These are phyloP conservation scores for Didymellaceae sp. DNA, from an alignment of 2,329 filamentous ascomycete genomes.

Conservation along the genomic window DNA sequence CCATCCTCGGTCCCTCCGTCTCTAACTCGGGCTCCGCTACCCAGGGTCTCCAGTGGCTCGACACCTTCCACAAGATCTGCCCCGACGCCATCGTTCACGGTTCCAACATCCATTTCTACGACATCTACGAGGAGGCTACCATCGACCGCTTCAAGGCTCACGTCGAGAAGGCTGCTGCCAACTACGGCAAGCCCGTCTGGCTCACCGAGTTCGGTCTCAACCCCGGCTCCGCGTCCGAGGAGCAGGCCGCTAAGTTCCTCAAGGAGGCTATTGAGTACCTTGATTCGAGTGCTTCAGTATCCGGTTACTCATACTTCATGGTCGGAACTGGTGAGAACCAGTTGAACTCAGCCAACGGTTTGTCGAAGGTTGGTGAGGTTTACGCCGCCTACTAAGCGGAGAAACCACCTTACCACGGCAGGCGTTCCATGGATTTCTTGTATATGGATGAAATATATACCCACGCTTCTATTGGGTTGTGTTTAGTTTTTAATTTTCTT, in stretches of 20 bases:
- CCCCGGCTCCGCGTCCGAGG: slow-evolving; percentile 35
- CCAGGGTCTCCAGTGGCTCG: slow-evolving; percentile 44
- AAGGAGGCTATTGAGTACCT: slow-evolving; percentile 44
- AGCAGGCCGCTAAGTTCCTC: slow-evolving; percentile 44
- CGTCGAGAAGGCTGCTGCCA: slow-evolving; percentile 45
- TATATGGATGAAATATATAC: slow-evolving; percentile 19
- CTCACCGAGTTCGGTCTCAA: slow-evolving; percentile 49
- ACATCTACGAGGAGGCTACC: slow-evolving; percentile 35
- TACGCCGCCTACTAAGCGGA: slow-evolving; percentile 29
- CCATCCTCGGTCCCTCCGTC: slow-evolving; percentile 44
- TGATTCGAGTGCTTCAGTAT: slow-evolving; percentile 37
- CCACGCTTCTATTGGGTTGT: slow-evolving; percentile 10
- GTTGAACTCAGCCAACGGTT: slow-evolving; percentile 33
- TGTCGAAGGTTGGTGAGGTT: slow-evolving; percentile 32
- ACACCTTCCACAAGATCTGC: slow-evolving; percentile 41
- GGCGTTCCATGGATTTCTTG: slow-evolving; percentile 15
- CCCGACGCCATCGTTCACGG: slow-evolving; percentile 45
- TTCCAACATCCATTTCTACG: slow-evolving; percentile 51
- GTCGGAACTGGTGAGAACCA: slow-evolving; percentile 41
- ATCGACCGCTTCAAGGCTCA: slow-evolving; percentile 47
- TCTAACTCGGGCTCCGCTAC: slow-evolving; percentile 29
- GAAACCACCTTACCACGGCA: no score
- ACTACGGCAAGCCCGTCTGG: slow-evolving; percentile 44
- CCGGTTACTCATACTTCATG: slow-evolving; percentile 50
- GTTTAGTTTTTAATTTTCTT: slow-evolving; percentile 19